Conservation (phyloP, 345 rosid species). For the Microthlaspi erraticum region DNA sequence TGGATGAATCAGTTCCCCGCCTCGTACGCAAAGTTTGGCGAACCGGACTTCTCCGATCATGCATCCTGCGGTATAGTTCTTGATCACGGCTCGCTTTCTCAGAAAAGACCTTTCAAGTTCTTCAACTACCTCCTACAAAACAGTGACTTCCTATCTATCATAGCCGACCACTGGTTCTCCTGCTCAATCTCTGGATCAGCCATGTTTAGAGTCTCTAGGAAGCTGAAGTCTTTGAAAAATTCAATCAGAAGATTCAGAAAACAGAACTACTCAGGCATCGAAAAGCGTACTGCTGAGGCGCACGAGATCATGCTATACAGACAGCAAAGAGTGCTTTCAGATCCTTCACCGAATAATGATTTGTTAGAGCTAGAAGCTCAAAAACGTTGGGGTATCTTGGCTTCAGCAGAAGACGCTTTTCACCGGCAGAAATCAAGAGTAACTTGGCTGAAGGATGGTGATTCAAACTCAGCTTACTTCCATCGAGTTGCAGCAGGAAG, state of each 20-base stretch:
- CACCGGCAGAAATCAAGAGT: not conserved
- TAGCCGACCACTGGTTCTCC: not conserved
- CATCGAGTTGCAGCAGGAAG: too few species aligned
- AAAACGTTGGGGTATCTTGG: too few species aligned
- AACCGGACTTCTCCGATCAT: not conserved
- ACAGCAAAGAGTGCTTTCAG: not conserved
- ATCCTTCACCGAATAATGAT: too few species aligned
- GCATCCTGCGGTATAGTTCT: not conserved
- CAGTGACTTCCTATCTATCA: rapidly evolving
- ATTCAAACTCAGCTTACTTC: too few species aligned
- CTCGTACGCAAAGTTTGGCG: not conserved
- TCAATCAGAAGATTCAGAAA: not conserved
- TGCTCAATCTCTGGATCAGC: not conserved
- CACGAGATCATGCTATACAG: not conserved
- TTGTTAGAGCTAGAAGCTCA: not conserved
- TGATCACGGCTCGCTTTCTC: too few species aligned
- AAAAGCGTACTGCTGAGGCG: not conserved
- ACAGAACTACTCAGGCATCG: not conserved
- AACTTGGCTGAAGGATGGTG: too few species aligned
- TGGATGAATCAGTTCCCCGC: too few species aligned
- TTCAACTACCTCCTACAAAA: not conserved
- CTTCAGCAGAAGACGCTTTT: too few species aligned
- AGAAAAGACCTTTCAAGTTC: not conserved
- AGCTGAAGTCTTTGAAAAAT: not conserved
- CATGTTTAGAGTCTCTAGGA: not conserved